These are phyloP conservation scores for Malus orientalis DNA, from an alignment of 306 rosid genomes.

Conservation along the genomic window DNA sequence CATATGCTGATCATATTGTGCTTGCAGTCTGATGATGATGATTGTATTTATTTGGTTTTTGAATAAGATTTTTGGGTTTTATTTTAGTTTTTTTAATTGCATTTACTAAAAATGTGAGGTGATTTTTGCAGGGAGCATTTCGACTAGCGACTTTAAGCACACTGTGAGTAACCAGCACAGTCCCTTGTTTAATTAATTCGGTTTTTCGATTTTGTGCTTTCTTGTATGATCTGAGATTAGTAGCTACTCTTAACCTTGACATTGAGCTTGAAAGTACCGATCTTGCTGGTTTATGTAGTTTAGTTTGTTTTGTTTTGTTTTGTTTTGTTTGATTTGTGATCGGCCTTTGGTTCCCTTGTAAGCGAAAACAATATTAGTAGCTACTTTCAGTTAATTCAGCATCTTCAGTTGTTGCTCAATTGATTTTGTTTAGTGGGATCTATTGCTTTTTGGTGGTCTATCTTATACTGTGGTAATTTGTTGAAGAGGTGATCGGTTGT, in stretches of 20 bases:
- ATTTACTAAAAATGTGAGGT: not conserved
- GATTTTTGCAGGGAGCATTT: constrained; percentile 53
- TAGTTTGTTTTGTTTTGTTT: not conserved
- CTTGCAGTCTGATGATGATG: not conserved
- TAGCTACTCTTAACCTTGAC: not conserved
- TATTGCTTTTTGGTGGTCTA: not conserved
- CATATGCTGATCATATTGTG: not conserved
- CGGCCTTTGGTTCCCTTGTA: not conserved
- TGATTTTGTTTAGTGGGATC: not conserved
- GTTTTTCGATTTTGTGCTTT: too few species aligned
- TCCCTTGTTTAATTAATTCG: not conserved
- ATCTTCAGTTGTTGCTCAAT: not conserved
- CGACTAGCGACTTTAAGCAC: constrained; percentile 41
- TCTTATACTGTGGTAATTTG: not conserved
- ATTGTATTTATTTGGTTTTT: not conserved
- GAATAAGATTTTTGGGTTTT: not conserved
- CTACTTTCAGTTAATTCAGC: not conserved
- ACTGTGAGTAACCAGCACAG: constrained; percentile 27
- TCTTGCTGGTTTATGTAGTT: not conserved
- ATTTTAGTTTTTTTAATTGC: not conserved
- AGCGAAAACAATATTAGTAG: not conserved
- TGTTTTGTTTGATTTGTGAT: not conserved
- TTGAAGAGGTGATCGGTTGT: not conserved
- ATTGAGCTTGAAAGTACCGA: not conserved
- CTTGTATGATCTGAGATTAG: not conserved